Evolutionary conservation across 176 grass and related monocot species (phyloP).

Genomic region (Zea luxurians): DNA sequence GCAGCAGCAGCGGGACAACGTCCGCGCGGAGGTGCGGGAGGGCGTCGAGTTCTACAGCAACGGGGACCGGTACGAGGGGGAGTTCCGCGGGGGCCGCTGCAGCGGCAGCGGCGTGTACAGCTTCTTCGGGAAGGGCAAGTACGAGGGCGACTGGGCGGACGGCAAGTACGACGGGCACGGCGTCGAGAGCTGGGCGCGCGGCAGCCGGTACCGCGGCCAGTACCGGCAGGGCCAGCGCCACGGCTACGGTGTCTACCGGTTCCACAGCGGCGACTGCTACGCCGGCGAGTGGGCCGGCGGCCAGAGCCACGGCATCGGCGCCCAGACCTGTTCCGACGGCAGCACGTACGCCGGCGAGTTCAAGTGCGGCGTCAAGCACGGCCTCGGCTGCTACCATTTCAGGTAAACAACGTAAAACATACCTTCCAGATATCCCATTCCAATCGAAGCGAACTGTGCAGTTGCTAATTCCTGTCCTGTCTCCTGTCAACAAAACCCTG

Average conservation of each 20-base stretch:
- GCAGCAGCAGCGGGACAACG: slow-evolving; percentile 5
- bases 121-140: slow-evolving; percentile 72
- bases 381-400: slow-evolving; percentile 75
- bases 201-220: slow-evolving; percentile 73
- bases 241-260: slow-evolving; percentile 68
- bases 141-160: slow-evolving; percentile 77
- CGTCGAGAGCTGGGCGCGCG: slow-evolving; percentile 81
- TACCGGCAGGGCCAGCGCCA: slow-evolving; percentile 69
- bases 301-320: slow-evolving; percentile 82
- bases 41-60: slow-evolving; percentile 72
- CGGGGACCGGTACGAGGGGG: slow-evolving; percentile 77
- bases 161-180: slow-evolving; percentile 77
- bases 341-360: slow-evolving; percentile 78
- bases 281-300: slow-evolving; percentile 69
- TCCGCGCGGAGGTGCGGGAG: slow-evolving; percentile 29
- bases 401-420: slow-evolving; percentile 28
- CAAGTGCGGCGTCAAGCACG: slow-evolving; percentile 84
- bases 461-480: not conserved
- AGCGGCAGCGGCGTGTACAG: slow-evolving; percentile 74
- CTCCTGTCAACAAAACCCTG: not conserved
- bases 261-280: slow-evolving; percentile 70
- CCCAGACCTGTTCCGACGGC: slow-evolving; percentile 62
- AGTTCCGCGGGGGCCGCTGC: slow-evolving; percentile 58
- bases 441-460: not conserved
- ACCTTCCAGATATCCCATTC: not conserved